Base-by-base conservation (phyloP, 768 basidiomycete species). In the Rhodotorula graminis region DNA sequence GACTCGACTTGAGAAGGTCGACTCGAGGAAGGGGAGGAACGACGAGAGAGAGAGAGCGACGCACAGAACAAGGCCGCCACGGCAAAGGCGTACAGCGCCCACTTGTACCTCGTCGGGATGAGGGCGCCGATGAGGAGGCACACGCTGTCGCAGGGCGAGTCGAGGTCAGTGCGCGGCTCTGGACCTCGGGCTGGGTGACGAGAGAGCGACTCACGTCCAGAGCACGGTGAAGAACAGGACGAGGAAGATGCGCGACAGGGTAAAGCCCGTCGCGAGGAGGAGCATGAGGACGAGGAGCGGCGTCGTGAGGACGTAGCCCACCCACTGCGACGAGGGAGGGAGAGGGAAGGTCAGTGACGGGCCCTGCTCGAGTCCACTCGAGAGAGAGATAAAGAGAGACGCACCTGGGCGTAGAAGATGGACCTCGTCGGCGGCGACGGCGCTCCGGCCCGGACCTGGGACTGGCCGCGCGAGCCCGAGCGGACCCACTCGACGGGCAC, bases 231-330 rank as follows among this genome's bases (percentile, higher is more conserved):
- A 33, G 74, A 61, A 65, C 56, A 69, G 50, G 31, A 64, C 19
- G 67, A 65, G 25, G 74, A 72, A 65, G 46, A 63, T 40, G 59
- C 65, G 56, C 53, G 72, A 60, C 40, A 71, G 66, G 27, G 61
- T 33, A 47, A 74, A 63, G 27, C 62, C 62, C 23, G 68, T 61
- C 33, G 19, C 49, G 55, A 75, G 58, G 11, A 37, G n/a, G 66
- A 74, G 52, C 37, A 67, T 9, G 65, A 76, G 65, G 59, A 70
- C 33, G 29, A 70, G 50, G 62, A 70, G 61, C 47, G 60, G 55
- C 31, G 49, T n/a, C 16, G 47, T 37, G 52, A 67, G n/a, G 33
- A 47, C 49, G 46, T 60, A 65, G 64, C 40, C 70, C 55, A 71
- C 61, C 53, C 61, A 61, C 65, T 70, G 50, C 15, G 21, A 23